These are phyloP conservation scores for Mycena olivaceomarginata DNA, from an alignment of 768 basidiomycete species.

Conservation along the genomic window DNA sequence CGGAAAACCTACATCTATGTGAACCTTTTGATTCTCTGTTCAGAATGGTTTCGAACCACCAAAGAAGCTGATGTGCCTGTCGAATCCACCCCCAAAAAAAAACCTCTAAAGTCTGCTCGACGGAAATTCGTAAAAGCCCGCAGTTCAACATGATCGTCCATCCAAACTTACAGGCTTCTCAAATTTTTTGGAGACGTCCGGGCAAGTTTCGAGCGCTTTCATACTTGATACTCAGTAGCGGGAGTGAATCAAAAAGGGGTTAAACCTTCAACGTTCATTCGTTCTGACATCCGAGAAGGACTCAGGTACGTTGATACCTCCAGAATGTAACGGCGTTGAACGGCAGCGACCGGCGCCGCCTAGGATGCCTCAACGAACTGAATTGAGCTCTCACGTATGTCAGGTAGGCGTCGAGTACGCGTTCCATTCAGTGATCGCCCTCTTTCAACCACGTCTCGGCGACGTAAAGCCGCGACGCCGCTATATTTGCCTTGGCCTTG, in stretches of 20 bases:
- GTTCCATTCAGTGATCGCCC: conserved; percentile 32
- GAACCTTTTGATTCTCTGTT: background rate
- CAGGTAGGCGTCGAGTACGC: conserved; percentile 38
- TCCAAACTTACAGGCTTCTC: too few relatives aligned
- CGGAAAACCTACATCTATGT: background rate
- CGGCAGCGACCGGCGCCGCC: background rate
- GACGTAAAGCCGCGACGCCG: conserved; percentile 1
- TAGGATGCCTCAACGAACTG: background rate
- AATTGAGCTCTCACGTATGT: conserved; percentile 28
- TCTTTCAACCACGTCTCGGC: background rate
- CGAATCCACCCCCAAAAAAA: background rate
- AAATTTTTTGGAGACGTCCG: background rate
- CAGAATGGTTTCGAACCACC: background rate
- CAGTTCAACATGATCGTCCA: too few relatives aligned
- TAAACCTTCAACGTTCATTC: conserved; percentile 17
- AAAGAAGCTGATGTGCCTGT: conserved; percentile 5
- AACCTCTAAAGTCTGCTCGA: too few relatives aligned
- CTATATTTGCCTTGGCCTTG: background rate
- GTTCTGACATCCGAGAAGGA: conserved; percentile 24
- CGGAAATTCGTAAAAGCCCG: too few relatives aligned
- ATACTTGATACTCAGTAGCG: background rate
- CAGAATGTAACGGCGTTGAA: conserved; percentile 14
- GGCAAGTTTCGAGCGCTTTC: background rate
- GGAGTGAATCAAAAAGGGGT: background rate
- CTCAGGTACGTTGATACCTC: conserved; percentile 34